Evolutionary conservation across 177 flowering plant genomes (phyloP).

Genomic region (Tripterygium wilfordii): DNA sequence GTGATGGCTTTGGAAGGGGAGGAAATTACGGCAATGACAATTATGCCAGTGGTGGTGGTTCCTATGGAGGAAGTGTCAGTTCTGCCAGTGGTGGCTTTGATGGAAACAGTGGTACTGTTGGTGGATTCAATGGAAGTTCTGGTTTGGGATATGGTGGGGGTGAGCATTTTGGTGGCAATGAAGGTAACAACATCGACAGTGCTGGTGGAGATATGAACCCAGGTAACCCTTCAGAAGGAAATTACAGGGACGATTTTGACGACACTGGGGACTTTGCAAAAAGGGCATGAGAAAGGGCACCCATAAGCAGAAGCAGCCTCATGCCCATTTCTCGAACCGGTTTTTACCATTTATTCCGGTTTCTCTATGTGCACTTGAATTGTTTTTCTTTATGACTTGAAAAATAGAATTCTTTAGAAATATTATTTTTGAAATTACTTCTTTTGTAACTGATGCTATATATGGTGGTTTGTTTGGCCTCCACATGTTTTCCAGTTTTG

Average conservation of each 20-base stretch:
- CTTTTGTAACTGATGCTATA: no score
- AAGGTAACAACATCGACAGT: conserved; percentile 3
- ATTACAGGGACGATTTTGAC: conserved; percentile 32
- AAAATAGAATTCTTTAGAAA: no score
- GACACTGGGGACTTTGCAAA: conserved; percentile 42
- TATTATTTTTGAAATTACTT: no score
- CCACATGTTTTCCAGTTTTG: no score
- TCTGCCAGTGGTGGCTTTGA: conserved; percentile 1
- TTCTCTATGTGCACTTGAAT: no score
- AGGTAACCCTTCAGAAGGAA: conserved; percentile 25
- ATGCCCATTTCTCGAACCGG: neutral
- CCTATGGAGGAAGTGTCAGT: no score
- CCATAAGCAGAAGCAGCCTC: neutral
- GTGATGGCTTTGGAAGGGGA: conserved; percentile 16
- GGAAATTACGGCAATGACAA: conserved; percentile 7
- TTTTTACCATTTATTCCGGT: neutral
- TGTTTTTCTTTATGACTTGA: no score
- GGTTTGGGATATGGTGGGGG: neutral
- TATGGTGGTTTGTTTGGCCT: no score
- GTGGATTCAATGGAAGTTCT: no score
- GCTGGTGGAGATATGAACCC: conserved; percentile 9
- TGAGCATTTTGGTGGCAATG: conserved; percentile 7
- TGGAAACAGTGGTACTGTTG: no score
- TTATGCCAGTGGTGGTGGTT: no score
- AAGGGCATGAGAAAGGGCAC: conserved; percentile 27